Conservation (phyloP, 768 basidiomycete genomes). For the Crepidotus variabilis region DNA sequence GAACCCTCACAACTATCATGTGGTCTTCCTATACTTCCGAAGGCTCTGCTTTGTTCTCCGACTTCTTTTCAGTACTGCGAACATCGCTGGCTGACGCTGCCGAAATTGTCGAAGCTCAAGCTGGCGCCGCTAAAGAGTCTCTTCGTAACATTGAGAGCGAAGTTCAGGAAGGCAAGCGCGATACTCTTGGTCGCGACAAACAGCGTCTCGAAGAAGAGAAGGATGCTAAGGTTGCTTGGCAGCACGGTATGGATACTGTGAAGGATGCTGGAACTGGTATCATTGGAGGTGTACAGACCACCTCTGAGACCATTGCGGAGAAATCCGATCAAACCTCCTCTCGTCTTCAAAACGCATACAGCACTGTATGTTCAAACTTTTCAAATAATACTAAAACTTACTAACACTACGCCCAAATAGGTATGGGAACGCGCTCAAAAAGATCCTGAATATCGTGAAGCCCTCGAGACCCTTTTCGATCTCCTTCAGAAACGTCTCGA, state of each 20-base stretch:
- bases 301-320: slow-evolving; percentile 38
- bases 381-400: not conserved
- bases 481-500: slow-evolving; percentile 57
- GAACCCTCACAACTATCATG: slow-evolving; percentile 45
- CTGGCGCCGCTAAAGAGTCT: slow-evolving; percentile 45
- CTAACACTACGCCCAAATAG: slow-evolving; percentile 24
- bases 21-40: slow-evolving; percentile 50
- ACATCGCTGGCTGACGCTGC: slow-evolving; percentile 66
- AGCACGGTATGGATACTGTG: slow-evolving; percentile 63
- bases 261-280: slow-evolving; percentile 53
- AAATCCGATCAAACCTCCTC: slow-evolving; percentile 33
- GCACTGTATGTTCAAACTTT: slow-evolving; percentile 34
- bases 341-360: slow-evolving; percentile 48
- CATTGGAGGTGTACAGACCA: slow-evolving; percentile 50
- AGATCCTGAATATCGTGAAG: slow-evolving; percentile 53
- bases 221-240: slow-evolving; percentile 53
- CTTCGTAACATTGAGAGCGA: slow-evolving; percentile 54
- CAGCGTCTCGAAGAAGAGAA: slow-evolving; percentile 43
- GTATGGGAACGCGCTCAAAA: slow-evolving; percentile 62
- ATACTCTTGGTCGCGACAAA: slow-evolving; percentile 51
- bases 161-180: slow-evolving; percentile 58
- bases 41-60: slow-evolving; percentile 48
- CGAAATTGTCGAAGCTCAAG: slow-evolving; percentile 51
- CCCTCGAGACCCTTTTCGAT: slow-evolving; percentile 55
- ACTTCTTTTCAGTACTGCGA: slow-evolving; percentile 63